These are phyloP conservation scores for Evernia prunastri DNA, from an alignment of 495 filamentous ascomycete genomes.

Conservation along the genomic window DNA sequence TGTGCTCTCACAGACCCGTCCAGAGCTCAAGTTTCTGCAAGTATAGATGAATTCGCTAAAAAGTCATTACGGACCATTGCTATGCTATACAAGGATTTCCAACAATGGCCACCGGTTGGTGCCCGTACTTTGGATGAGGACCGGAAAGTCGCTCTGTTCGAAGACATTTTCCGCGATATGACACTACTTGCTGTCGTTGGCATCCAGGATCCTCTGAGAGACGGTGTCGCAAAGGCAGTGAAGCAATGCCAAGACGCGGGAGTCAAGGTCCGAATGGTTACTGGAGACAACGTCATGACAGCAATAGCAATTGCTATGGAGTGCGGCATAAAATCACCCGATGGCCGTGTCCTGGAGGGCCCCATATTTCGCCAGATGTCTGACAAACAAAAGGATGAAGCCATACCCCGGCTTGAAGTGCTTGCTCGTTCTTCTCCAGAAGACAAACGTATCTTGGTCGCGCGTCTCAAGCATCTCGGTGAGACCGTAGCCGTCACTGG, in stretches of 20 bases:
- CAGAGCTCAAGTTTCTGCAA: slow-evolving; percentile 30
- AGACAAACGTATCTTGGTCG: slow-evolving; percentile 77
- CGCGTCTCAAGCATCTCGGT: slow-evolving; percentile 62
- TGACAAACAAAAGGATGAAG: slow-evolving; percentile 60
- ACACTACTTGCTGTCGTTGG: slow-evolving; percentile 57
- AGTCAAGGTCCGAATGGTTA: slow-evolving; percentile 85
- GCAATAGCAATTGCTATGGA: slow-evolving; percentile 76
- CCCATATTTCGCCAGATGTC: slow-evolving; percentile 74
- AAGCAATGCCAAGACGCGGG: slow-evolving; percentile 66
- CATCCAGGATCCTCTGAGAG: slow-evolving; percentile 62
- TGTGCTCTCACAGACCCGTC: slow-evolving; percentile 34
- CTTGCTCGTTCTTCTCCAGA: slow-evolving; percentile 82
- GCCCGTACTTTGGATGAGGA: slow-evolving; percentile 45
- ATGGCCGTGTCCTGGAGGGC: slow-evolving; percentile 74
- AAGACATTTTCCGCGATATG: slow-evolving; percentile 53
- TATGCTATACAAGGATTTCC: slow-evolving; percentile 57
- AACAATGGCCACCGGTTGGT: slow-evolving; percentile 52
- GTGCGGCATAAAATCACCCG: slow-evolving; percentile 73
- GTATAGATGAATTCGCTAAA: slow-evolving; percentile 51
- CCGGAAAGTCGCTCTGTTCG: slow-evolving; percentile 45
- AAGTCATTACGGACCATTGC: slow-evolving; percentile 59
- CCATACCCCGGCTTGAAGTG: slow-evolving; percentile 72
- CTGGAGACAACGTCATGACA: slow-evolving; percentile 76
- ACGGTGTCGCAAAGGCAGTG: slow-evolving; percentile 72
- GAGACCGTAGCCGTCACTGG: slow-evolving; percentile 85